Conservation (phyloP, 495 filamentous ascomycete species). For the Recurvomyces mirabilis region DNA sequence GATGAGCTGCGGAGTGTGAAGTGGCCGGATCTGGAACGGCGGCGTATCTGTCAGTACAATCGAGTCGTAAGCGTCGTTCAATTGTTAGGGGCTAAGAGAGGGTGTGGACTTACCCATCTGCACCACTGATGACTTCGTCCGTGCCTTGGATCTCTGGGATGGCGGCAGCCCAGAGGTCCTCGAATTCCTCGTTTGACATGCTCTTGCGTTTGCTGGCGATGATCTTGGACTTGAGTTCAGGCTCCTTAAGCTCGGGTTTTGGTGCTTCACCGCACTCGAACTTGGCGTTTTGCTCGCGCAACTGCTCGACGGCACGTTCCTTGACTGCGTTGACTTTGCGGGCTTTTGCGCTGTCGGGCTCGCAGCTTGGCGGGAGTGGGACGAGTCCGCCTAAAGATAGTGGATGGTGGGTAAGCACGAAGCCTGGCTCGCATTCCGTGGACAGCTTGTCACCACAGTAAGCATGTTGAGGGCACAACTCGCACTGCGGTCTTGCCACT, state of each 20-base stretch:
- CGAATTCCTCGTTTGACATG: slow-evolving; percentile 79
- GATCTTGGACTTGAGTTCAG: slow-evolving; percentile 65
- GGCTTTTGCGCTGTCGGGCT: slow-evolving; percentile 86
- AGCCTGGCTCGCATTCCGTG: slow-evolving; percentile 74
- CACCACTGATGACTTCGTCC: slow-evolving; percentile 66
- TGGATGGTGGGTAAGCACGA: slow-evolving; percentile 73
- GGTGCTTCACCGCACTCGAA: slow-evolving; percentile 74
- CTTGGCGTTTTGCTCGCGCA: slow-evolving; percentile 74
- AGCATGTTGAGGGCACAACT: slow-evolving; percentile 84
- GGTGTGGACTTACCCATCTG: slow-evolving; percentile 61
- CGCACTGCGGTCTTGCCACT: slow-evolving; percentile 66
- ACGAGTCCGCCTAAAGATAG: slow-evolving; percentile 69
- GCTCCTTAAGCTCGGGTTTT: slow-evolving; percentile 56
- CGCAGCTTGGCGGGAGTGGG: slow-evolving; percentile 84
- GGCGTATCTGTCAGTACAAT: slow-evolving; percentile 76
- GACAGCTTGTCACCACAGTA: slow-evolving; percentile 71
- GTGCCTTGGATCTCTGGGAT: slow-evolving; percentile 71
- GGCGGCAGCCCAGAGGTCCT: slow-evolving; percentile 79
- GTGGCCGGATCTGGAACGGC: slow-evolving; percentile 52
- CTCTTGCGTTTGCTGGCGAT: slow-evolving; percentile 60
- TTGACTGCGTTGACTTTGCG: slow-evolving; percentile 77
- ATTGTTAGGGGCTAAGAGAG: too few relatives aligned
- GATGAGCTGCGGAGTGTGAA: slow-evolving; percentile 60
- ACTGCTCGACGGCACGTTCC: slow-evolving; percentile 74
- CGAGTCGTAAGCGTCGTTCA: too few relatives aligned